phyloP scores from a whole-genome alignment of 1,284 basidiomycete genomes.

The Taiwanofungus camphoratus region DNA sequence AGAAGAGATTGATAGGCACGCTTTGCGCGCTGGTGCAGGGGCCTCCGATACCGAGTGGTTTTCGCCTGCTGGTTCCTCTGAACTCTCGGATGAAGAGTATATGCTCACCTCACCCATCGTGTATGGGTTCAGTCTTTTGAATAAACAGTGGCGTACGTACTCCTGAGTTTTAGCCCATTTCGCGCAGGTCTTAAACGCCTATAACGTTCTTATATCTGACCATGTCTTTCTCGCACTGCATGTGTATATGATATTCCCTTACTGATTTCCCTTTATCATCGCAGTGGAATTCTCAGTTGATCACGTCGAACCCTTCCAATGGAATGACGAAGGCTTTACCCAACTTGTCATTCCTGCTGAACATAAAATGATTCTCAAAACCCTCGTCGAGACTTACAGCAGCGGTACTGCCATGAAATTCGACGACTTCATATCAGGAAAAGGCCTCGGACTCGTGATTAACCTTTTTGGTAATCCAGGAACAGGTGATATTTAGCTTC shows the following conservation, averaged over 20 bases:
- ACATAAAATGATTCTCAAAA: conserved; percentile 48
- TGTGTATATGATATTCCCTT: no score
- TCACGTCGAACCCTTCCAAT: conserved; percentile 42
- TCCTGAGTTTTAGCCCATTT: conserved; percentile 10
- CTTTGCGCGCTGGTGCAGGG: conserved; percentile 13
- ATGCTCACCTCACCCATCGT: conserved; percentile 49
- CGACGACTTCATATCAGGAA: conserved; percentile 59
- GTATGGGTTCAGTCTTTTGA: conserved; percentile 53
- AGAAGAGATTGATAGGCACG: conserved; percentile 26
- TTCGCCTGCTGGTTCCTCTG: conserved; percentile 15
- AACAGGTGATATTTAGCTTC: conserved; percentile 26
- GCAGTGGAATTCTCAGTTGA: conserved; percentile 54
- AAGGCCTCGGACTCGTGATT: conserved; percentile 55
- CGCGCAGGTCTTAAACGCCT: background rate
- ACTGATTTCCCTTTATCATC: no score
- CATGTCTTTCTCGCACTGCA: no score
- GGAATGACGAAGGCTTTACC: conserved; percentile 53
- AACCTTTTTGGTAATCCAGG: conserved; percentile 61
- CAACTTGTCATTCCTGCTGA: conserved; percentile 51
- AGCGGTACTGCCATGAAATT: conserved; percentile 37
- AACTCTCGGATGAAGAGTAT: conserved; percentile 45
- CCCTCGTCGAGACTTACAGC: conserved; percentile 52
- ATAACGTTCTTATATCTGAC: no score
- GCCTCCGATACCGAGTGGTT: conserved; percentile 3
- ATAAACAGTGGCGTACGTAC: conserved; percentile 49